These are phyloP conservation scores for Seiridium unicorne DNA, from an alignment of 2,329 filamentous ascomycete genomes.

Conservation along the genomic window DNA sequence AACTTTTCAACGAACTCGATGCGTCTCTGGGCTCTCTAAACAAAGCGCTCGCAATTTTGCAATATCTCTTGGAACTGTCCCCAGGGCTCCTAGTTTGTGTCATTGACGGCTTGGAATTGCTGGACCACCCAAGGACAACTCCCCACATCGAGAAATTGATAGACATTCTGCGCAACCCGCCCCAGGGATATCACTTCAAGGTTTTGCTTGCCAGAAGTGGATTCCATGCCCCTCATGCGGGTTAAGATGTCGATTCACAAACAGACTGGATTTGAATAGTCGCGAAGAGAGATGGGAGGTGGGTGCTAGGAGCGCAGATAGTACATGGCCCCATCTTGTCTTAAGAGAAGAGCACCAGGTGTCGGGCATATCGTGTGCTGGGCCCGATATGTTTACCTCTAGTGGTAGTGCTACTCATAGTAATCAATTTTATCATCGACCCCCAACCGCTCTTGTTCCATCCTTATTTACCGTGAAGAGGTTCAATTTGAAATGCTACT, in stretches of 20 bases:
- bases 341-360: too few relatives aligned
- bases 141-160: neutral
- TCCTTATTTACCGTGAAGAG: rapidly evolving
- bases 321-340: too few relatives aligned
- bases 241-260: too few relatives aligned
- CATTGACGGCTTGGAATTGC: neutral
- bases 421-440: too few relatives aligned
- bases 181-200: neutral
- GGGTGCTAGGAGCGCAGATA: too few relatives aligned
- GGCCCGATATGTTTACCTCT: too few relatives aligned
- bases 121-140: neutral
- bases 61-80: neutral
- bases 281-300: too few relatives aligned
- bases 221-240: neutral
- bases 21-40: neutral
- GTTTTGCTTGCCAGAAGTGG: neutral
- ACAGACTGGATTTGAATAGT: too few relatives aligned
- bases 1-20: neutral
- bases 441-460: too few relatives aligned
- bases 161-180: neutral
- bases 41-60: neutral
- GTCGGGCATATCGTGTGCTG: too few relatives aligned
- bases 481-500: too few relatives aligned
- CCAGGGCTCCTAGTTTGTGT: neutral
- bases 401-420: too few relatives aligned